phyloP scores from a whole-genome alignment of 2,329 filamentous ascomycete genomes.

The Paraphoma sp. region DNA sequence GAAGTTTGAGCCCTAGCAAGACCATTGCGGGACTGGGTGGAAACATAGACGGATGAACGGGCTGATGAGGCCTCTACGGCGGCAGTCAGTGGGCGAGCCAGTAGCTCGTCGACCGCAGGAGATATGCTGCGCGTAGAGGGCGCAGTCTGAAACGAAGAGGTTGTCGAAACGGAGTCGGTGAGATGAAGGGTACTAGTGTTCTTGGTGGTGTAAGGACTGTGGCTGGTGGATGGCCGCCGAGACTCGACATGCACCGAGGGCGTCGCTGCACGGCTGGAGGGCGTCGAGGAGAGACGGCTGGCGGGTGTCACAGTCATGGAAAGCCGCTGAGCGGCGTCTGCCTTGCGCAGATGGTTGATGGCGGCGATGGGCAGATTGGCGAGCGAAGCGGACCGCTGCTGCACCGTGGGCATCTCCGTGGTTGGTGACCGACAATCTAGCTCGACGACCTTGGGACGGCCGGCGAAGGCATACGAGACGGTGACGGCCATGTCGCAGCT shows the following conservation, averaged over 20 bases:
- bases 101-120: conserved; percentile 23
- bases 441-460: conserved; percentile 48
- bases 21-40: conserved; percentile 20
- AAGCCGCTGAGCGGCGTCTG: conserved; percentile 32
- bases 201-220: conserved; percentile 32
- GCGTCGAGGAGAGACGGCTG: conserved; percentile 8
- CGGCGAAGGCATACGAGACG: conserved; percentile 46
- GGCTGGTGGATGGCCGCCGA: conserved; percentile 37
- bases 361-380: conserved; percentile 38
- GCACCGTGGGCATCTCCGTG: conserved; percentile 20
- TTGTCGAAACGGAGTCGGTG: conserved; percentile 28
- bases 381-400: conserved; percentile 43
- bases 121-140: conserved; percentile 35
- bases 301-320: conserved; percentile 32
- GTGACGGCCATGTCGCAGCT: conserved; percentile 46
- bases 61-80: conserved; percentile 20
- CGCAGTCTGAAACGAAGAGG: conserved; percentile 31
- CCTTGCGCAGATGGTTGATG: conserved; percentile 36
- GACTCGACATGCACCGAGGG: conserved; percentile 28
- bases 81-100: conserved; percentile 30
- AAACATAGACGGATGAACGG: conserved; percentile 38
- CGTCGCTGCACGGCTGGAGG: conserved; percentile 30
- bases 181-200: conserved; percentile 23
- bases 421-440: conserved; percentile 32
- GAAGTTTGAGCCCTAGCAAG: conserved; percentile 24